These are phyloP conservation scores for Gastrolobium villosum DNA, from an alignment of 306 rosid genomes.

Conservation along the genomic window DNA sequence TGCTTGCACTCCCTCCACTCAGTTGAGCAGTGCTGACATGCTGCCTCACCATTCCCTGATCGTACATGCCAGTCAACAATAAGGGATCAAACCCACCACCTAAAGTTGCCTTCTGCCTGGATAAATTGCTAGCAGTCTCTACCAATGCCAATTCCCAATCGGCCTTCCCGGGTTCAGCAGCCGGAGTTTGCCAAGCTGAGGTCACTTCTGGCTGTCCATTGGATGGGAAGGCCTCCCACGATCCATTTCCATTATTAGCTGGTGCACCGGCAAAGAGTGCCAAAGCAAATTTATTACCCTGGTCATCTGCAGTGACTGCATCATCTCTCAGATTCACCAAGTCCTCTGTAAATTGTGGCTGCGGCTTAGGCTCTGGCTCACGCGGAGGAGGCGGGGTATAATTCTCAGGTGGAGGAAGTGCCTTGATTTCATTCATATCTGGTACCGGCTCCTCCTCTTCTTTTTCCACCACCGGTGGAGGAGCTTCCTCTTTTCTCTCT, in stretches of 20 bases:
- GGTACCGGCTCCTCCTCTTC: constrained; percentile 81
- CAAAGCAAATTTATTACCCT: constrained; percentile 84
- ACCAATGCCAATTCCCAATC: constrained; percentile 99
- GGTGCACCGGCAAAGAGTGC: constrained; percentile 93
- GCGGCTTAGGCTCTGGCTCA: constrained; percentile 69
- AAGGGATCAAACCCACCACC: constrained; percentile 97
- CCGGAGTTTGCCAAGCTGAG: constrained; percentile 98
- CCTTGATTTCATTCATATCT: constrained; percentile 94
- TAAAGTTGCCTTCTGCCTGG: constrained; percentile 72
- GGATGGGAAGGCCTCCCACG: constrained; percentile 96
- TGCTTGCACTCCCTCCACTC: constrained; percentile 96
- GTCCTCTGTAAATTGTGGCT: constrained; percentile 63
- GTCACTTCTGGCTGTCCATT: constrained; percentile 89
- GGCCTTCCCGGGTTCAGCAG: constrained; percentile 90
- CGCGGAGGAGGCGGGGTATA: constrained; percentile 81
- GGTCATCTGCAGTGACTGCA: constrained; percentile 77
- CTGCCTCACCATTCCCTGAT: constrained; percentile 96
- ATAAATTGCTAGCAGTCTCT: constrained; percentile 87
- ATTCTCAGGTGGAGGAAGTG: constrained; percentile 90
- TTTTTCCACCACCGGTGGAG: constrained; percentile 45
- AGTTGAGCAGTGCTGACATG: constrained; percentile 81
- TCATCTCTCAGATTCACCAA: constrained; percentile 92
- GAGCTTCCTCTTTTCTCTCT: constrained; percentile 74
- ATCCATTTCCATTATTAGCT: constrained; percentile 73
- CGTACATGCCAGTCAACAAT: constrained; percentile 93